Base-by-base conservation (phyloP, 2,329 filamentous ascomycete genomes). In the Talaromyces funiculosus region DNA sequence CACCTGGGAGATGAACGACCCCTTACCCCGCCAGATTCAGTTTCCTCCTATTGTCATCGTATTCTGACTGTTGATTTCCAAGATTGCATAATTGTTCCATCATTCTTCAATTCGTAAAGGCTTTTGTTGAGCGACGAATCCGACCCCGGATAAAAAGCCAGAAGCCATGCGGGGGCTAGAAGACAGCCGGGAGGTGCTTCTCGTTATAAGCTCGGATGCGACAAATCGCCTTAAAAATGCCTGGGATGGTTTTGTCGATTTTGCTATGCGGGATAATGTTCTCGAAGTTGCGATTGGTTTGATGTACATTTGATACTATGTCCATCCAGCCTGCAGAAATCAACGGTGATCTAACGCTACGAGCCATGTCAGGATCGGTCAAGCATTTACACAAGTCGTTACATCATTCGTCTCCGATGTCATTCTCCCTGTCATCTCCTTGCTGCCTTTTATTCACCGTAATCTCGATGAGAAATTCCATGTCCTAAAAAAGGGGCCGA, bases 381-480 rank as follows among this genome's bases (percentile, higher is more conserved):
- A 86, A 58, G 82, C 87, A 29, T 90, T 91, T 71, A 90, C 87
- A 3, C 81, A 84, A 60, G 80, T 90, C 51, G 86, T 90, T 60
- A 90, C 86, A 61, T 88, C 85, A 8, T 87, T 90, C 68, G 87
- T 90, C 57, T 84, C 82, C 63, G 86, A 90, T 66, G 82, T 90
- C 35, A 75, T 90, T 49, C 82, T 90, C 63, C 89, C 88, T 4
- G 80, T 88, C 0, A 77, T 91, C 29, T 88, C 87, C 2, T 75
- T 90, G 43, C 75, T 91, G 22, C 81, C 89, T 4, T 88, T 88
- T 53, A 75, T 90, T 60, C 83, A 87, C 67, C 83, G 84, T 64
- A 90, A 90, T 69, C 81, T 91, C 68, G 86, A 89, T 68, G 84
- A 90, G 74, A 90, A 90, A 71, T 91, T 91, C 70, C 84, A 87